A percentile compares a stretch with the other conserved stretches of the same genome.
Conservation (phyloP, 495 filamentous ascomycete genomes). For the Penicillium roqueforti region DNA sequence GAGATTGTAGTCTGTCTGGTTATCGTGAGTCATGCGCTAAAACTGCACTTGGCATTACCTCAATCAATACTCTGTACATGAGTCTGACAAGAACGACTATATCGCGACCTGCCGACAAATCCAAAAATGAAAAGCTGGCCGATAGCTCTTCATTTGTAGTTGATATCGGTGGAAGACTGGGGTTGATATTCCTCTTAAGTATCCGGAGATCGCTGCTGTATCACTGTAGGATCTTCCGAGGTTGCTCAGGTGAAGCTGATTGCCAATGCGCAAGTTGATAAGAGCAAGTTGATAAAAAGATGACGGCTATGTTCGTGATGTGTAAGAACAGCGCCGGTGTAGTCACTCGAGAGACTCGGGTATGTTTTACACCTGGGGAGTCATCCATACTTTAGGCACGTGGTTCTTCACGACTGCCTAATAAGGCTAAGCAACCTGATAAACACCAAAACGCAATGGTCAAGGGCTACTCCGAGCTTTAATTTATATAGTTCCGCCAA, state of each 20-base stretch:
- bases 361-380: constrained; percentile 11
- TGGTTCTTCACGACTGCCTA: constrained; percentile 46
- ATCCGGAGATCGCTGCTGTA: constrained; percentile 32
- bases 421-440: constrained; percentile 24
- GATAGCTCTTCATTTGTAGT: constrained; percentile 36
- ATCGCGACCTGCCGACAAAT: not conserved
- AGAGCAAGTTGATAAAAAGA: constrained; percentile 31
- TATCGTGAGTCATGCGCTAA: not conserved
- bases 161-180: constrained; percentile 49
- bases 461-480: constrained; percentile 46
- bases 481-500: constrained; percentile 38
- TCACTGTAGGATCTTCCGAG: constrained; percentile 49
- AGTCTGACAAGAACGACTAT: not conserved
- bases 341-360: not conserved
- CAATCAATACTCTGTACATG: too few species aligned
- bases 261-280: constrained; percentile 28
- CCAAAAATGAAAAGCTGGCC: not conserved
- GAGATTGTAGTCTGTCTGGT: not conserved
- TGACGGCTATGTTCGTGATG: constrained; percentile 47
- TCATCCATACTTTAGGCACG: constrained; percentile 44
- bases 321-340: constrained; percentile 23
- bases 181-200: constrained; percentile 40
- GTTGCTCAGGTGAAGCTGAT: too few species aligned
- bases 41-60: not conserved
- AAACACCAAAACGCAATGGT: constrained; percentile 32